phyloP scores from a whole-genome alignment of 2,329 filamentous ascomycete genomes.

The Apiospora malaysiana region DNA sequence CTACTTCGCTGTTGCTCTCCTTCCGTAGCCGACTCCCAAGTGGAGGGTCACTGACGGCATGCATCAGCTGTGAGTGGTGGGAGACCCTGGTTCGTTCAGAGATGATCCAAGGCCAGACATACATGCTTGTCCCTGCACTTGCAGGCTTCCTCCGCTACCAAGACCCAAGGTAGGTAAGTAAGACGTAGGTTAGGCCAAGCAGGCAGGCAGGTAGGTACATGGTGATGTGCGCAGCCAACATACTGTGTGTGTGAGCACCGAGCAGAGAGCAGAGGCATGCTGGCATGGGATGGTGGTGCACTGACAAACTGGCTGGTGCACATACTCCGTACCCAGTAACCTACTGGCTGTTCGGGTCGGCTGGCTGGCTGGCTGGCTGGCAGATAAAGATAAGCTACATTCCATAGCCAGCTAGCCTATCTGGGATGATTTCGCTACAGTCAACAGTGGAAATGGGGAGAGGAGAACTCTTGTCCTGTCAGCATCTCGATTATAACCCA shows the following conservation, averaged over 20 bases:
- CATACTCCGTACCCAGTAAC: neutral
- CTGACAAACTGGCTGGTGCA: no score
- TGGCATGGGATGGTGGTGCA: no score
- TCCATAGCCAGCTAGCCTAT: neutral
- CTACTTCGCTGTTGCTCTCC: neutral
- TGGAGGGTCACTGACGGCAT: conserved; percentile 15
- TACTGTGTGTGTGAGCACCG: neutral
- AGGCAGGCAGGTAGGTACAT: neutral
- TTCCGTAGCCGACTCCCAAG: conserved; percentile 14
- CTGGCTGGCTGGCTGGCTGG: neutral
- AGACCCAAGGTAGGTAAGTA: conserved; percentile 16
- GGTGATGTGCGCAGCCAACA: neutral
- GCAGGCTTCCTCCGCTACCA: conserved; percentile 10
- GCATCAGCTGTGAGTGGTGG: conserved; percentile 2
- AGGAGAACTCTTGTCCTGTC: neutral
- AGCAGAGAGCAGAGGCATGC: no score
- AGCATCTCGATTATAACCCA: no score
- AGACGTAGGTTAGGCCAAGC: conserved; percentile 8
- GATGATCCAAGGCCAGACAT: conserved; percentile 16
- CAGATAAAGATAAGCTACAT: neutral
- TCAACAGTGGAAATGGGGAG: neutral
- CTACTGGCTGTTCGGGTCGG: neutral
- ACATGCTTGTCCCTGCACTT: conserved; percentile 16
- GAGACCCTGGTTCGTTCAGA: conserved; percentile 8
- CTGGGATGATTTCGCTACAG: neutral